Conservation (phyloP, 495 filamentous ascomycete genomes). For the Viridothelium virens region DNA sequence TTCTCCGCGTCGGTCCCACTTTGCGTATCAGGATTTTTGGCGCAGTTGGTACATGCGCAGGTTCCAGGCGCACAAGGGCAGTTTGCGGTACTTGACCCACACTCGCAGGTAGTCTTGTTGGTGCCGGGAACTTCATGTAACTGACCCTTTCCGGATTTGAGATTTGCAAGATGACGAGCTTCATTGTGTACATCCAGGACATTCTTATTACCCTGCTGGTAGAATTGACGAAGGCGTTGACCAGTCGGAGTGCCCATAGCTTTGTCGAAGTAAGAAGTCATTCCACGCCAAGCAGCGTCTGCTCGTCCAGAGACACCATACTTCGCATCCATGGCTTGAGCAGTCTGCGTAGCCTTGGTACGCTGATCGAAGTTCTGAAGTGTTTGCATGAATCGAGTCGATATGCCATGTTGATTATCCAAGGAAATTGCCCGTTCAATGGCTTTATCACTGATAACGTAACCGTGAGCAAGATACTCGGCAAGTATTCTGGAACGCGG, state of each 20-base stretch:
- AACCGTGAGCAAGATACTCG: constrained; percentile 93
- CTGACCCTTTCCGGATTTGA: constrained; percentile 64
- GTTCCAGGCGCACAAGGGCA: constrained; percentile 37
- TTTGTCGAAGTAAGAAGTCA: constrained; percentile 86
- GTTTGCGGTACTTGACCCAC: constrained; percentile 31
- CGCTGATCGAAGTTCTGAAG: constrained; percentile 71
- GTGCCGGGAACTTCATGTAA: constrained; percentile 31
- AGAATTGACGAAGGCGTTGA: constrained; percentile 77
- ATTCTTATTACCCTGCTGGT: constrained; percentile 70
- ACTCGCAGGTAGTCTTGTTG: constrained; percentile 42
- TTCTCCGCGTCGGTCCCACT: constrained; percentile 24
- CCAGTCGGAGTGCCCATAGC: constrained; percentile 77
- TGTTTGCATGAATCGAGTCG: constrained; percentile 62
- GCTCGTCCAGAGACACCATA: constrained; percentile 67
- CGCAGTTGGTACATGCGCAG: constrained; percentile 37
- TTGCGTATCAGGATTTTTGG: constrained; percentile 33
- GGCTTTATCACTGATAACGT: constrained; percentile 74
- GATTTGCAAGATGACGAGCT: constrained; percentile 73
- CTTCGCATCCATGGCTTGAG: constrained; percentile 63
- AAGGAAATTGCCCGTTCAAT: constrained; percentile 78
- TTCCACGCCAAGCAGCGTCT: constrained; percentile 53
- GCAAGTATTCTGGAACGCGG: constrained; percentile 85
- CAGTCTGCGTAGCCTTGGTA: constrained; percentile 71
- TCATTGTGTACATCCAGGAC: constrained; percentile 88
- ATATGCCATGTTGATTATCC: constrained; percentile 85